These are phyloP conservation scores for Teratosphaeria pseudoeucalypti DNA, from an alignment of 2,329 filamentous ascomycete genomes.

Conservation along the genomic window DNA sequence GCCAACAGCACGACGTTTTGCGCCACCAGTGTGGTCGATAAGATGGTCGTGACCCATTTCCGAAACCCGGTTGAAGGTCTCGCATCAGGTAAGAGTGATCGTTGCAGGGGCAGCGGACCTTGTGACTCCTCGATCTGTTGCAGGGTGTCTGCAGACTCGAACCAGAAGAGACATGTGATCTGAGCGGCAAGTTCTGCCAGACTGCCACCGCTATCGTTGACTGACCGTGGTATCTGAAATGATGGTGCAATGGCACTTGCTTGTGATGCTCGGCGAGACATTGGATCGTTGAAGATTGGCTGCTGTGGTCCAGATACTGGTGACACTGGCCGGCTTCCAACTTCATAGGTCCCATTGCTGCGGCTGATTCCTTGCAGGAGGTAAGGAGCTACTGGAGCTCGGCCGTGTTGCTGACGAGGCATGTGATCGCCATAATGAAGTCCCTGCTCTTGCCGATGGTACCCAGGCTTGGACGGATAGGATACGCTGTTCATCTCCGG, in stretches of 20 bases:
- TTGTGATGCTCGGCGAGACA: constrained; percentile 16
- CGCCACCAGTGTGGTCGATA: constrained; percentile 90
- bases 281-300: constrained; percentile 6
- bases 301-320: constrained; percentile 10
- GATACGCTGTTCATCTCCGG: constrained; percentile 26
- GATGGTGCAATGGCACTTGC: constrained; percentile 36
- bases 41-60: constrained; percentile 86
- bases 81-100: constrained; percentile 57
- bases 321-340: constrained; percentile 12
- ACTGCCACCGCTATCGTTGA: constrained; percentile 64
- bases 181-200: constrained; percentile 74
- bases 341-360: constrained; percentile 5
- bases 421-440: constrained; percentile 17
- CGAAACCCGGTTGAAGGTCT: constrained; percentile 69
- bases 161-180: constrained; percentile 98
- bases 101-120: constrained; percentile 24
- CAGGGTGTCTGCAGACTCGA: constrained; percentile 75
- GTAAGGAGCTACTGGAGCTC: constrained; percentile 12
- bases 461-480: constrained; percentile 10
- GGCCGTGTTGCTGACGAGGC: constrained; percentile 11
- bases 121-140: constrained; percentile 55
- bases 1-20: constrained; percentile 90
- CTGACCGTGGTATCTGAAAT: constrained; percentile 63
- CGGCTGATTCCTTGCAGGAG: constrained; percentile 8
- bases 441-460: constrained; percentile 19